phyloP scores from a whole-genome alignment of 345 rosid species.

The Gossypium raimondii region DNA sequence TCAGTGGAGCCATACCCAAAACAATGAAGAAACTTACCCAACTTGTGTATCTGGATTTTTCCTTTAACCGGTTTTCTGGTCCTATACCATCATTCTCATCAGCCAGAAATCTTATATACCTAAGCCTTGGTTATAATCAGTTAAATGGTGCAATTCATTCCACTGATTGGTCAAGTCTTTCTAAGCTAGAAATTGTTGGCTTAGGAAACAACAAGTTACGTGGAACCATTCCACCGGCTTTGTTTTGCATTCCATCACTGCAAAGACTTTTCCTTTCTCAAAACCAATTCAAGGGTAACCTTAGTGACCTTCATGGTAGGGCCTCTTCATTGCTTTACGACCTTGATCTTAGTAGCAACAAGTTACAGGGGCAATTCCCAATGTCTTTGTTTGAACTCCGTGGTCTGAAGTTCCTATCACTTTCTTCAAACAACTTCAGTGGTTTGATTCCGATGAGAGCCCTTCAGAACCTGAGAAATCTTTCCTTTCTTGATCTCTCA shows the following conservation, averaged over 20 bases:
- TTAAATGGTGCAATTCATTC: conserved; percentile 26
- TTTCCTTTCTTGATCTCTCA: conserved; percentile 42
- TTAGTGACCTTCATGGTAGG: neutral
- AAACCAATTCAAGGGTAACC: conserved; percentile 32
- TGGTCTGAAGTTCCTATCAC: conserved; percentile 28
- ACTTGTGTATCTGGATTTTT: conserved; percentile 29
- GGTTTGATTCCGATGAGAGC: conserved; percentile 22
- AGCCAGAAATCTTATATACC: conserved; percentile 18
- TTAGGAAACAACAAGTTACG: conserved; percentile 23
- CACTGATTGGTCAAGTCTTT: conserved; percentile 24
- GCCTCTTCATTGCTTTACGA: conserved; percentile 7
- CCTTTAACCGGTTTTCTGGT: conserved; percentile 6
- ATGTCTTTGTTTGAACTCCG: conserved; percentile 5
- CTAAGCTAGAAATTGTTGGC: conserved; percentile 26
- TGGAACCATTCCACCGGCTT: conserved; percentile 29
- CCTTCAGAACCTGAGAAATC: conserved; percentile 25
- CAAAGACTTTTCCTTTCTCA: conserved; percentile 7
- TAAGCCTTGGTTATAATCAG: conserved; percentile 31
- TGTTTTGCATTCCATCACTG: conserved; percentile 19
- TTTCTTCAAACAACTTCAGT: conserved; percentile 42
- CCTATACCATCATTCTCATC: neutral
- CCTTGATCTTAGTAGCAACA: conserved; percentile 39
- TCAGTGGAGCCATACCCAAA: conserved; percentile 20
- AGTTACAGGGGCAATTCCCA: conserved; percentile 18
- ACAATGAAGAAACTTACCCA: conserved; percentile 14